Evolutionary conservation across 768 basidiomycete species (phyloP).

Genomic region (Leccinum boreale): DNA sequence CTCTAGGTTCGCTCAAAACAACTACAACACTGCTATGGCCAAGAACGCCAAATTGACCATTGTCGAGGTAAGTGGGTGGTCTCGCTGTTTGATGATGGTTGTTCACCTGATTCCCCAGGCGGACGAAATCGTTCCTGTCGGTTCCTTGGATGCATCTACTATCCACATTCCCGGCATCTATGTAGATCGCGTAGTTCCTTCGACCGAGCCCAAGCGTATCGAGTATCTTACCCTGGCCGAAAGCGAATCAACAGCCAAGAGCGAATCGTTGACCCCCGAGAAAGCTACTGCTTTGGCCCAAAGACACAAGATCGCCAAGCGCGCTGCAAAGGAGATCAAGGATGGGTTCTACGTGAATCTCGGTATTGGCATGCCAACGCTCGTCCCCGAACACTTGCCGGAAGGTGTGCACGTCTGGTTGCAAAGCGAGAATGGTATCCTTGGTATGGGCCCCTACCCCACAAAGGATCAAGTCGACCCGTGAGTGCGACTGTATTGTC

Average conservation of each 20-base stretch:
- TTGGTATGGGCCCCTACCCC: constrained; percentile 91
- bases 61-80: constrained; percentile 60
- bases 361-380: constrained; percentile 89
- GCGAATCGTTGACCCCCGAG: constrained; percentile 39
- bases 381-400: constrained; percentile 76
- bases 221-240: constrained; percentile 71
- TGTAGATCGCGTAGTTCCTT: constrained; percentile 82
- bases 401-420: constrained; percentile 80
- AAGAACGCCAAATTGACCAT: constrained; percentile 87
- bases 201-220: constrained; percentile 73
- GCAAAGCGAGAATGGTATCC: constrained; percentile 88
- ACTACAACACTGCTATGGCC: constrained; percentile 86
- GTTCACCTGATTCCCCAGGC: constrained; percentile 46
- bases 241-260: constrained; percentile 32
- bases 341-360: constrained; percentile 88
- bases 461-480: constrained; percentile 76
- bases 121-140: constrained; percentile 84
- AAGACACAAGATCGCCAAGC: constrained; percentile 74
- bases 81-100: constrained; percentile 2
- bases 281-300: constrained; percentile 51
- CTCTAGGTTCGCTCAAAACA: constrained; percentile 77
- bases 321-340: constrained; percentile 86
- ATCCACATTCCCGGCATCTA: constrained; percentile 86
- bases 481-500: constrained; percentile 43
- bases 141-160: constrained; percentile 74